Evolutionary conservation across 2,329 filamentous ascomycete species (phyloP).

Genomic region (Penicillium janthinellum): DNA sequence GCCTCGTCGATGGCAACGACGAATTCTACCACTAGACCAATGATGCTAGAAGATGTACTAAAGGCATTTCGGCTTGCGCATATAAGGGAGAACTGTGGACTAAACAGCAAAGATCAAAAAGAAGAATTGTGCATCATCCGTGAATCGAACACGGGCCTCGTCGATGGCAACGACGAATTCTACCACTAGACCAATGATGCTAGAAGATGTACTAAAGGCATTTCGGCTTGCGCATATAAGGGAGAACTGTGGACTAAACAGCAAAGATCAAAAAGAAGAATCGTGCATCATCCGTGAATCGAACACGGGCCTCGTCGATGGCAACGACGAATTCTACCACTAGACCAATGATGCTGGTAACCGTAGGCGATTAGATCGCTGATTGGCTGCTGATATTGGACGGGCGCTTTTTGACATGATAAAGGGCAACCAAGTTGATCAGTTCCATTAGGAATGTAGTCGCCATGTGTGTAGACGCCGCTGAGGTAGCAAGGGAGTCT

Average conservation of each 20-base stretch:
- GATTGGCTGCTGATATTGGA: neutral
- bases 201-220: too few relatives aligned
- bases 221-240: too few relatives aligned
- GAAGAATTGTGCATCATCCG: conserved; percentile 41
- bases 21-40: conserved; percentile 51
- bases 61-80: too few relatives aligned
- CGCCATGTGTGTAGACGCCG: too few relatives aligned
- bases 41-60: conserved; percentile 30
- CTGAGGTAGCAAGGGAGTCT: too few relatives aligned
- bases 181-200: conserved; percentile 51
- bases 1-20: conserved; percentile 50
- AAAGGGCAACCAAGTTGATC: neutral
- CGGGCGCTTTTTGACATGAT: neutral
- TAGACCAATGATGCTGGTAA: conserved; percentile 46
- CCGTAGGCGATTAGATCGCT: neutral
- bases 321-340: conserved; percentile 51
- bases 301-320: conserved; percentile 52
- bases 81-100: too few relatives aligned
- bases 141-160: conserved; percentile 52
- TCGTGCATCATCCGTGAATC: conserved; percentile 46
- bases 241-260: too few relatives aligned
- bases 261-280: conserved; percentile 4
- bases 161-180: conserved; percentile 51
- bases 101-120: neutral
- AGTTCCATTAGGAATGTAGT: too few relatives aligned